Evolutionary conservation across 371 early-diverging fungal species (phyloP).

Genomic region (Apophysomyces elegans): DNA sequence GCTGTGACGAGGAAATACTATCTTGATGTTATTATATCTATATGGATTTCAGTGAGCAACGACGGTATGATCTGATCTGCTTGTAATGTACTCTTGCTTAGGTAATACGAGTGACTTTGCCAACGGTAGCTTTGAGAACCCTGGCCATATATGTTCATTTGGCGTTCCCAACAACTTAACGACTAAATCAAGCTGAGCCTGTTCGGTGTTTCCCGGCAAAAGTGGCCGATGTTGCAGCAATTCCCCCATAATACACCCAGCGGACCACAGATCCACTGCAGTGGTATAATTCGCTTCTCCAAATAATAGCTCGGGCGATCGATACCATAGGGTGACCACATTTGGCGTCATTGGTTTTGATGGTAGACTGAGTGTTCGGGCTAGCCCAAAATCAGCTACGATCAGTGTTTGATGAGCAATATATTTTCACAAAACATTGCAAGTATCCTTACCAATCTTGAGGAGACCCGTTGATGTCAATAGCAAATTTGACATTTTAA

Average conservation of each 20-base stretch:
- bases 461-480: conserved; percentile 74
- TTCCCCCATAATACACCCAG: conserved; percentile 89
- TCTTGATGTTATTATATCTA: conserved; percentile 61
- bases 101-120: conserved; percentile 54
- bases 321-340: conserved; percentile 97
- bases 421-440: background rate
- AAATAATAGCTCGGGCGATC: conserved; percentile 90
- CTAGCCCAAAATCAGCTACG: conserved; percentile 87
- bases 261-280: conserved; percentile 93
- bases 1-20: conserved; percentile 64
- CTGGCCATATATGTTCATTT: conserved; percentile 82
- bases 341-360: conserved; percentile 84
- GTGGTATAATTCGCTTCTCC: conserved; percentile 80
- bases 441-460: conserved; percentile 69
- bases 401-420: conserved; percentile 6
- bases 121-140: conserved; percentile 66
- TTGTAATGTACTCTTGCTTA: conserved; percentile 50
- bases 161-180: conserved; percentile 81
- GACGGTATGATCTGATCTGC: background rate
- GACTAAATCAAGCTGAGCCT: conserved; percentile 76
- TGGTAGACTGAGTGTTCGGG: conserved; percentile 72
- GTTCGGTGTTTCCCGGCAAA: conserved; percentile 86
- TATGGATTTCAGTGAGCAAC: background rate
- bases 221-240: conserved; percentile 73
- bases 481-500: conserved; percentile 87